Evolutionary conservation across 345 rosid species (phyloP).

Genomic region (Gossypium longicalyx): DNA sequence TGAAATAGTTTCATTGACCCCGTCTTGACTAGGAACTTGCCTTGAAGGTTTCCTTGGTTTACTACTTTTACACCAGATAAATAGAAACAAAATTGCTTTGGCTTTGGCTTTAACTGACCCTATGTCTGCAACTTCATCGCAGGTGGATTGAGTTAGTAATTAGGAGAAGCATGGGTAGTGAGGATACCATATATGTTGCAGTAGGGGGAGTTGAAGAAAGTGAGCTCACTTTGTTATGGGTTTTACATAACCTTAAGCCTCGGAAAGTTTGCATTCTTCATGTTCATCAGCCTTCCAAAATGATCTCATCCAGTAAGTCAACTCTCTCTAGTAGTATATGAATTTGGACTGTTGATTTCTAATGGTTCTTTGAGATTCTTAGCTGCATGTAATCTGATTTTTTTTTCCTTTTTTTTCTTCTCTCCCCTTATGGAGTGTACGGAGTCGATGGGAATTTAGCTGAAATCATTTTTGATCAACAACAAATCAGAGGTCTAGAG

Average conservation of each 20-base stretch:
- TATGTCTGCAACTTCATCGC: neutral
- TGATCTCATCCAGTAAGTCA: conserved; percentile 19
- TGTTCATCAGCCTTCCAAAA: conserved; percentile 38
- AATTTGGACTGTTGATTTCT: neutral
- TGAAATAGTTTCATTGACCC: neutral
- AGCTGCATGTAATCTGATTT: conserved; percentile 4
- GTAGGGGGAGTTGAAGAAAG: conserved; percentile 5
- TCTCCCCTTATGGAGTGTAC: neutral
- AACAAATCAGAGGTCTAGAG: neutral
- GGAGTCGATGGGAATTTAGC: neutral
- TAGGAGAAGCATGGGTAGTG: neutral
- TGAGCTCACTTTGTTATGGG: neutral
- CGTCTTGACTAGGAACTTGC: conserved; percentile 5
- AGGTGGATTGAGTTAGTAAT: neutral
- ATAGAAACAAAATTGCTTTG: neutral
- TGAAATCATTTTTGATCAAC: neutral
- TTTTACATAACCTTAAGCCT: neutral
- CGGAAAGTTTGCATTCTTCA: conserved; percentile 36
- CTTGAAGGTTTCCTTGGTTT: neutral
- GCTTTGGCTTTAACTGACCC: neutral
- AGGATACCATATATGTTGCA: conserved; percentile 4
- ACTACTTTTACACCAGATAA: too few species aligned
- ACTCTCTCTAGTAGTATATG: neutral
- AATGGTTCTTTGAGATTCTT: neutral
- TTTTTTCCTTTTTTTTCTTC: neutral